Evolutionary conservation across 2,329 filamentous ascomycete genomes (phyloP).

Genomic region (Gyromitra esculenta): DNA sequence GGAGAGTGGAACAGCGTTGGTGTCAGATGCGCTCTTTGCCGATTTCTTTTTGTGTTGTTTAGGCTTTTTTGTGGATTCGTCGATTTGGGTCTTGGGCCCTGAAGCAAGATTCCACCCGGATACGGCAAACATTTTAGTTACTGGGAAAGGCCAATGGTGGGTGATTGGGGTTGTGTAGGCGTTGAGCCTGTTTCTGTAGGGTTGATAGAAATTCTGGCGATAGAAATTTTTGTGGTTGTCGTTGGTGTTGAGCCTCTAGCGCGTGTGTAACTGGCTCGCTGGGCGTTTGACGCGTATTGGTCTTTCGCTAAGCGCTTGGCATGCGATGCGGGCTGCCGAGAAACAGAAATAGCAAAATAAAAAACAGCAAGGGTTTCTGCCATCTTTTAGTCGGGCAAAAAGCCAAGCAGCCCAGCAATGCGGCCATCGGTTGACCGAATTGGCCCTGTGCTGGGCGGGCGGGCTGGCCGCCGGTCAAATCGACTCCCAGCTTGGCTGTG

Average conservation of each 20-base stretch:
- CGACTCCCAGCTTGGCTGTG: no score
- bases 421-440: background rate
- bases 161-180: constrained; percentile 24
- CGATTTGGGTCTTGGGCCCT: constrained; percentile 70
- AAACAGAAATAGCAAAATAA: background rate
- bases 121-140: constrained; percentile 82
- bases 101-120: constrained; percentile 81
- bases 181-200: constrained; percentile 23
- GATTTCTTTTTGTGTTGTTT: constrained; percentile 59
- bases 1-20: constrained; percentile 67
- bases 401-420: background rate
- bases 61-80: constrained; percentile 56
- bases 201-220: constrained; percentile 15
- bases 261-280: background rate
- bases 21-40: constrained; percentile 55
- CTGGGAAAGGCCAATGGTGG: constrained; percentile 14
- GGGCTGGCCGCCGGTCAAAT: no score
- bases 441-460: no score
- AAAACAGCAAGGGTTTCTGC: background rate
- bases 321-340: background rate
- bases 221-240: constrained; percentile 33
- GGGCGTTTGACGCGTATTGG: background rate
- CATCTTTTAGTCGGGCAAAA: no score
- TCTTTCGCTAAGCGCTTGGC: constrained; percentile 12
- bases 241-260: constrained; percentile 17